These are phyloP conservation scores for Euphorbia peplus DNA, from an alignment of 345 rosid species.

Conservation along the genomic window DNA sequence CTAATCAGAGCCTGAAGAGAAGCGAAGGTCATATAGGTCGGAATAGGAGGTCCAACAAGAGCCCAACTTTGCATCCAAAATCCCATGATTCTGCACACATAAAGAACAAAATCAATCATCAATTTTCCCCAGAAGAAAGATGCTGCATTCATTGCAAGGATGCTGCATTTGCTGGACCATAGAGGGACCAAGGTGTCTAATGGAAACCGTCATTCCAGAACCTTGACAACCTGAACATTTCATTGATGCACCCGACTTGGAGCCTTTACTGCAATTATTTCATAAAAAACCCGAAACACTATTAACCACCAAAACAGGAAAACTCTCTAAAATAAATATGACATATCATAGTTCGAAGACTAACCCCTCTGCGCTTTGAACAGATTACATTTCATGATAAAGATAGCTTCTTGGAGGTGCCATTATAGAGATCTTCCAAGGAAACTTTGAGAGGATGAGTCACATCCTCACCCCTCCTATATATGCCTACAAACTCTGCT, in stretches of 20 bases:
- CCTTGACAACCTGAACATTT: constrained; percentile 42
- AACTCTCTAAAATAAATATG: no score
- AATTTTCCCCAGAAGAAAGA: no score
- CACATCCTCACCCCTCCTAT: constrained; percentile 88
- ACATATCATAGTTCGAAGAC: constrained; percentile 19
- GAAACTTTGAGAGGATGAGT: constrained; percentile 85
- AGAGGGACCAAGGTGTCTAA: constrained; percentile 40
- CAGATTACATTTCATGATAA: constrained; percentile 72
- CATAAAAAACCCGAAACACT: neutral
- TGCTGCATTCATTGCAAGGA: constrained; percentile 41
- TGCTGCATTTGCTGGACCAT: constrained; percentile 49
- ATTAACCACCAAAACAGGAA: neutral
- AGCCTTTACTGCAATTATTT: constrained; percentile 30
- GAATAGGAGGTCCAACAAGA: no score
- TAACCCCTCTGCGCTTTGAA: constrained; percentile 87
- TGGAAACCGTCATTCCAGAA: constrained; percentile 39
- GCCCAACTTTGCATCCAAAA: no score
- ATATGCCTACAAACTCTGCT: constrained; percentile 89
- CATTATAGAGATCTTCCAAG: constrained; percentile 76
- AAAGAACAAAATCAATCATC: no score
- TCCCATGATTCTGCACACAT: no score
- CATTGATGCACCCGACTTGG: constrained; percentile 38
- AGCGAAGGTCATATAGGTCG: no score
- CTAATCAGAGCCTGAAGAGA: no score
- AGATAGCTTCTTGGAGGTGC: constrained; percentile 77